Base-by-base conservation (phyloP, 1,139 yeast species). In the Scheffersomyces segobiensis region DNA sequence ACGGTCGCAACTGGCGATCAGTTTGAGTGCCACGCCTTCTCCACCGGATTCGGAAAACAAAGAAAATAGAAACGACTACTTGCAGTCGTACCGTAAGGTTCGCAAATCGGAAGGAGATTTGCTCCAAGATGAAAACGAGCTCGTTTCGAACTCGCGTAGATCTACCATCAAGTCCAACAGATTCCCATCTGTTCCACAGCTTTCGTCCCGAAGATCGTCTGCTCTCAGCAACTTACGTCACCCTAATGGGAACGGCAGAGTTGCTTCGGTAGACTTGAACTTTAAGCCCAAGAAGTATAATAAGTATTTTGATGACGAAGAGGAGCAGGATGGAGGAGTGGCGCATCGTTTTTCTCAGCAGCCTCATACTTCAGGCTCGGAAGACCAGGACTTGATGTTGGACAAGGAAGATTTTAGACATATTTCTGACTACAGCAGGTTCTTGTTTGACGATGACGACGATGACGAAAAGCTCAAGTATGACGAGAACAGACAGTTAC, bases 151-250 rank as follows among this genome's bases (percentile, higher is more conserved):
- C 53, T 71, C 80, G 14, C 69, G 82, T 60, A 70, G 65, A 52
- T 71, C 77, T 18, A 74, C 79, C 6, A 62, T 76, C 48, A 76
- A 72, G 62, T 73, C 80, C 6, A 77, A 68, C 57, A 68, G 83
- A 55, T 76, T 68, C 55, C 73, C 81, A 7, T 77, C 82, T 20
- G 76, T 75, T 8, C 83, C 83, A 5, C 68, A 64, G 66, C 57
- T 63, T 49, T 58, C 62, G 5, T 39, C 57, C 7, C 49, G 48
- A 17, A 21, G 55, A 17, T 24, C 55, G 10, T 21, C 42, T 46
- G 52, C 54, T 49, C 42, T 32, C 17, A 32, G 17, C 42, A 32
- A 32, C 42, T 32, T 32, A 32, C 42, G 42, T 12, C 12, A 12
- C 17, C 42, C 48, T 5, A 54, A 49, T 17, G 42, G 42, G 12